These are phyloP conservation scores for Exophiala alcalophila DNA, from an alignment of 2,329 filamentous ascomycete species.

Conservation along the genomic window DNA sequence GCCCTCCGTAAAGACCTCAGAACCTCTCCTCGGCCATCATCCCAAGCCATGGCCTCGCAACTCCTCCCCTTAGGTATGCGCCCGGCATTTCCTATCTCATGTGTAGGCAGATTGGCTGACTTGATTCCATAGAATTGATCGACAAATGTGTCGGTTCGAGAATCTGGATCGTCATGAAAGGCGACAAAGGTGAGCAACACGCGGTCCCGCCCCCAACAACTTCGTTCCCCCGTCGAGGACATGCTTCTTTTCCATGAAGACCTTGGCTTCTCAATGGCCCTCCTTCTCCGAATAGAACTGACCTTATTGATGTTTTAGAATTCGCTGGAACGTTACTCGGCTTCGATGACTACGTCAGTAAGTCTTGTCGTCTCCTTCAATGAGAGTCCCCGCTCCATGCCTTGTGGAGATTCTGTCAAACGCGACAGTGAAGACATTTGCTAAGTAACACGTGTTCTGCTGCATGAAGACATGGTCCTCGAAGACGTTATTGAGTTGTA, in stretches of 20 bases:
- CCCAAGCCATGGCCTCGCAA: constrained; percentile 68
- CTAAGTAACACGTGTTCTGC: not conserved
- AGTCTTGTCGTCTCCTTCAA: too few relatives aligned
- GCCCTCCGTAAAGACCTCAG: too few relatives aligned
- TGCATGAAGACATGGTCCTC: constrained; percentile 81
- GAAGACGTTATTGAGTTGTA: constrained; percentile 98
- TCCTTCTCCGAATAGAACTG: not conserved
- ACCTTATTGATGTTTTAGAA: constrained; percentile 54
- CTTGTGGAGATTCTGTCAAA: too few relatives aligned
- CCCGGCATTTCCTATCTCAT: not conserved
- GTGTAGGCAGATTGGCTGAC: not conserved
- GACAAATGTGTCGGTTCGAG: constrained; percentile 97
- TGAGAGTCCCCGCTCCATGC: too few relatives aligned
- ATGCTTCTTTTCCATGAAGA: not conserved
- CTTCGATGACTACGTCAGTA: constrained; percentile 99
- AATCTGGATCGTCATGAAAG: constrained; percentile 99
- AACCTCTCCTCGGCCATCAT: too few relatives aligned
- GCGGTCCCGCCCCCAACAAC: constrained; percentile 12
- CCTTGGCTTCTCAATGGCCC: too few relatives aligned
- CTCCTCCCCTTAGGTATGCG: constrained; percentile 66
- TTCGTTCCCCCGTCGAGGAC: too few relatives aligned
- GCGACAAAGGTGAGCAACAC: constrained; percentile 78
- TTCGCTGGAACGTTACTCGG: constrained; percentile 92
- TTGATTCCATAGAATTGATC: constrained; percentile 74
- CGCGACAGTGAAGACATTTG: too few relatives aligned